These are phyloP conservation scores for Dictyostelium capitatum DNA, from an alignment of 78 protist genomes.

Conservation along the genomic window DNA sequence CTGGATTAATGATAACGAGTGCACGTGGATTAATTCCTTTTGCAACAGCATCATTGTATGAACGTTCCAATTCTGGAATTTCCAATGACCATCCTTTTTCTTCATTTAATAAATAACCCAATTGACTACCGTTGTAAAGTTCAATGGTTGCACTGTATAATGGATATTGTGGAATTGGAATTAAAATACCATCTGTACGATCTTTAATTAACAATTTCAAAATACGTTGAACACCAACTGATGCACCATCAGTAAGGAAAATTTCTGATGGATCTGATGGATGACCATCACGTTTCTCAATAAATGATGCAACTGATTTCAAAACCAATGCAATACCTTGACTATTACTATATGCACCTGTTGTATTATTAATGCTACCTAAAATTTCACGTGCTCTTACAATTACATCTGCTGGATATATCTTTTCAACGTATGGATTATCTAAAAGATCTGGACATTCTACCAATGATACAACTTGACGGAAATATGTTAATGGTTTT, in stretches of 20 bases:
- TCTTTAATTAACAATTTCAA: constrained; percentile 80
- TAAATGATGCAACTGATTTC: constrained; percentile 93
- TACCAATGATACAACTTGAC: constrained; percentile 93
- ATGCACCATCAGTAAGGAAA: constrained; percentile 99
- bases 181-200: constrained; percentile 90
- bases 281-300: constrained; percentile 90
- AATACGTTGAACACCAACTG: constrained; percentile 87
- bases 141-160: constrained; percentile 98
- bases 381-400: constrained; percentile 80
- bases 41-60: constrained; percentile 67
- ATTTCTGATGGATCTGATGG: constrained; percentile 88
- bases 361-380: constrained; percentile 18
- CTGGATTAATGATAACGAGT: constrained; percentile 98
- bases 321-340: constrained; percentile 93
- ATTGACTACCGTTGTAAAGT: constrained; percentile 88
- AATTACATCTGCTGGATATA: constrained; percentile 92
- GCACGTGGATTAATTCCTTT: constrained; percentile 91
- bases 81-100: constrained; percentile 88
- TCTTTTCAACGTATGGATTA: constrained; percentile 6
- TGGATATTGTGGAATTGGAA: constrained; percentile 99
- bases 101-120: constrained; percentile 96
- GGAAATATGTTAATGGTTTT: constrained; percentile 96
- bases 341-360: constrained; percentile 97
- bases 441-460: constrained; percentile 78
- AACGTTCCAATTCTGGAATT: constrained; percentile 55